phyloP scores from a whole-genome alignment of 768 basidiomycete genomes.

The Serendipita sp. region DNA sequence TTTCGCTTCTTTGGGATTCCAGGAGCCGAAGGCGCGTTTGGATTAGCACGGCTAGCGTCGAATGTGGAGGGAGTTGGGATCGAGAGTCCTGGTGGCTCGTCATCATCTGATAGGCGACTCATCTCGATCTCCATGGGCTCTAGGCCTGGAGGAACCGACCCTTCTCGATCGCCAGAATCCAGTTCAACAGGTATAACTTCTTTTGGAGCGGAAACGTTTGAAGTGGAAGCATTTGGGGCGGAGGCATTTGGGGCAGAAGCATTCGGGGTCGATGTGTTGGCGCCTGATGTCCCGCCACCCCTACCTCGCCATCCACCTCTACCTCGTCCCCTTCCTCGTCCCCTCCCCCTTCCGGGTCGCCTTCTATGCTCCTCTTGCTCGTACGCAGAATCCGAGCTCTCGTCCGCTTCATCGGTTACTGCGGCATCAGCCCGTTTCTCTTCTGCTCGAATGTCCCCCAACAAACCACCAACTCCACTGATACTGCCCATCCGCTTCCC shows the following conservation, averaged over 20 bases:
- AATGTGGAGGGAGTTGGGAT: neutral
- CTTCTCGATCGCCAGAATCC: neutral
- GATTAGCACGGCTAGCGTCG: neutral
- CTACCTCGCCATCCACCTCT: neutral
- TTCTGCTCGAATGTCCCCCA: neutral
- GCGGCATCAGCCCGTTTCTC: neutral
- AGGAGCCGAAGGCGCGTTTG: neutral
- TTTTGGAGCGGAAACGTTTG: neutral
- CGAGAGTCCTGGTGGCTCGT: neutral
- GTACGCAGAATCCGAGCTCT: slow-evolving; percentile 1
- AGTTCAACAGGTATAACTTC: neutral
- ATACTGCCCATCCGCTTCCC: neutral
- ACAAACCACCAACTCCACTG: neutral
- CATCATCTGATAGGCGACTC: neutral
- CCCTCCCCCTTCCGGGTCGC: neutral
- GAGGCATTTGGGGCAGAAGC: neutral
- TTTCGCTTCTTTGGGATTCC: neutral
- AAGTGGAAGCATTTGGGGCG: neutral
- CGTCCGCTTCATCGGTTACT: neutral
- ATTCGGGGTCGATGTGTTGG: neutral
- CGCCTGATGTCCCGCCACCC: neutral
- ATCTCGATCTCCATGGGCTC: neutral
- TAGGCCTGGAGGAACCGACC: neutral
- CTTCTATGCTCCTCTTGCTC: slow-evolving; percentile 1
- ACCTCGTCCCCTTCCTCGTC: neutral